Percentiles rank a stretch among this genome's conserved stretches.
Evolutionary conservation across 352 stramenopile species (phyloP).

Genomic region (Plasmopara viticola): DNA sequence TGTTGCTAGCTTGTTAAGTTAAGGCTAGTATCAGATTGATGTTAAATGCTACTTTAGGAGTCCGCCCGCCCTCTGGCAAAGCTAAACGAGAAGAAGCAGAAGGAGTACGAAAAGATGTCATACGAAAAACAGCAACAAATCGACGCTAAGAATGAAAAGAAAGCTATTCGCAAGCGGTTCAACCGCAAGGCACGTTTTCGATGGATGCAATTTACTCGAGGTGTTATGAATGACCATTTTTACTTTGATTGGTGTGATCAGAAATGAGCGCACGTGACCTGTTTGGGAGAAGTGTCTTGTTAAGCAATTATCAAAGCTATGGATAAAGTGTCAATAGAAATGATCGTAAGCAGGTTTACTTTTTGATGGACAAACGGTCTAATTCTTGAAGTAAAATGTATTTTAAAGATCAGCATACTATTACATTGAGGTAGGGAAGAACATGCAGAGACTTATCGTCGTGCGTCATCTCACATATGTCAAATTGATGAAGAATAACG

Average conservation of each 20-base stretch:
- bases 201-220: neutral
- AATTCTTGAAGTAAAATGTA: too few relatives aligned
- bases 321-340: too few relatives aligned
- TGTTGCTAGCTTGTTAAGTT: neutral
- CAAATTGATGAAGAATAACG: too few relatives aligned
- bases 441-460: too few relatives aligned
- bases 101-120: conserved; percentile 69
- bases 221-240: neutral
- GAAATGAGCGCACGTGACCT: conserved; percentile 14
- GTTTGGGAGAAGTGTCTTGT: neutral
- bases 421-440: too few relatives aligned
- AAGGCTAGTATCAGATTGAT: neutral
- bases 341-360: too few relatives aligned
- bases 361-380: too few relatives aligned
- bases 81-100: conserved; percentile 70
- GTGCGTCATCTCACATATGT: too few relatives aligned
- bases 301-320: neutral
- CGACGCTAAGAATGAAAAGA: conserved; percentile 67
- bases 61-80: conserved; percentile 39
- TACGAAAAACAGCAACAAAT: conserved; percentile 79
- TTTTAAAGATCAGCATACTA: too few relatives aligned
- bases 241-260: conserved; percentile 6
- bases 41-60: conserved; percentile 25
- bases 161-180: conserved; percentile 57
- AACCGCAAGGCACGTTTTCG: conserved; percentile 42